Conservation (phyloP, 2,329 filamentous ascomycete species). For the Clonostachys solani region DNA sequence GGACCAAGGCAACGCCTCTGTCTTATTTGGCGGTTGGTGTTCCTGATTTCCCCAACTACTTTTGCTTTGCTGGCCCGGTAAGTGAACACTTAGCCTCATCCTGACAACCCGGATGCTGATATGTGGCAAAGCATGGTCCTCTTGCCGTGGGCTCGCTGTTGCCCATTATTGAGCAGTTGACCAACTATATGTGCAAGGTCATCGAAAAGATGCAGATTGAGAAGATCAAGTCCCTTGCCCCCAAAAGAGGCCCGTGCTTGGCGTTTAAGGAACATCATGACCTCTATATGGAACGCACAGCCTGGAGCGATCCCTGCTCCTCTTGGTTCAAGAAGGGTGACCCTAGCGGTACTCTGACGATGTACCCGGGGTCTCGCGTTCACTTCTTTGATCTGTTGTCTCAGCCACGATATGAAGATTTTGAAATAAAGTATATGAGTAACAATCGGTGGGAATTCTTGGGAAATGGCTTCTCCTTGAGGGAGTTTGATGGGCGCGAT, state of each 20-base stretch:
- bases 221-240: conserved; percentile 38
- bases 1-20: conserved; percentile 5
- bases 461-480: conserved; percentile 55
- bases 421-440: conserved; percentile 54
- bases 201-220: conserved; percentile 47
- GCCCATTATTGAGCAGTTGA: conserved; percentile 46
- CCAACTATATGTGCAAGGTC: conserved; percentile 43
- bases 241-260: conserved; percentile 38
- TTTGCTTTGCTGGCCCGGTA: background rate
- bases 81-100: background rate
- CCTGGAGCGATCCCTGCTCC: conserved; percentile 40
- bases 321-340: conserved; percentile 46
- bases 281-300: conserved; percentile 48
- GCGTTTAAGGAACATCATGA: conserved; percentile 46
- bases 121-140: background rate
- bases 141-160: conserved; percentile 48
- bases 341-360: conserved; percentile 33
- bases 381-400: conserved; percentile 45
- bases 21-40: conserved; percentile 48
- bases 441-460: conserved; percentile 52
- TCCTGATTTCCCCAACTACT: conserved; percentile 38
- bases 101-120: too few relatives aligned
- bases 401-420: conserved; percentile 48
- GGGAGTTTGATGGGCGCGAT: conserved; percentile 31
- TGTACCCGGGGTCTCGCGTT: conserved; percentile 44